Percentiles rank a stretch among this genome's conserved stretches.
Conservation (phyloP, 129 eudicot genomes). For the Centella asiatica region DNA sequence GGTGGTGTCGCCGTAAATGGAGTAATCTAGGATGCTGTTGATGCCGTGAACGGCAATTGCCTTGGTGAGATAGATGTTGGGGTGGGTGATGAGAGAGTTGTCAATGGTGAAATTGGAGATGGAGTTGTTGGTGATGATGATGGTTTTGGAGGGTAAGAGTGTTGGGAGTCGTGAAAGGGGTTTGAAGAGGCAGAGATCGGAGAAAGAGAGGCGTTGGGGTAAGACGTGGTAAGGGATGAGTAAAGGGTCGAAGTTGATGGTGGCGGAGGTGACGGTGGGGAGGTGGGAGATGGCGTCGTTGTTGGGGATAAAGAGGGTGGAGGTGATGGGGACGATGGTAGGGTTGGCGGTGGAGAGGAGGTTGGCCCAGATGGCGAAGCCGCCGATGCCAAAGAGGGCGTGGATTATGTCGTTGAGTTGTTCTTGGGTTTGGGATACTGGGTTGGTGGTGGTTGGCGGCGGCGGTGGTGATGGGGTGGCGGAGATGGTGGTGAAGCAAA, state of each 20-base stretch:
- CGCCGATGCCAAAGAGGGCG: constrained; percentile 48
- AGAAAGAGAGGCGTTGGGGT: constrained; percentile 58
- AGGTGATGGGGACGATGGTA: constrained; percentile 33
- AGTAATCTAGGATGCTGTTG: constrained; percentile 30
- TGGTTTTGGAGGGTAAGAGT: constrained; percentile 37
- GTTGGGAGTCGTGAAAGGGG: constrained; percentile 53
- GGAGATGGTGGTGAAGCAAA: constrained; percentile 14
- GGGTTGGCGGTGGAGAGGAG: constrained; percentile 32
- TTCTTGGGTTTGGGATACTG: too few species aligned
- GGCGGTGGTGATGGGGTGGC: constrained; percentile 21
- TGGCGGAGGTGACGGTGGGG: constrained; percentile 29
- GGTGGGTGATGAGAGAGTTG: constrained; percentile 36
- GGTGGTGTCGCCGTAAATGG: constrained; percentile 14
- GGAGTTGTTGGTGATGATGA: constrained; percentile 42
- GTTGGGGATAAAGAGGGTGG: constrained; percentile 54
- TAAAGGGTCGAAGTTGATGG: constrained; percentile 32
- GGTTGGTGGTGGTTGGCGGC: constrained; percentile 9
- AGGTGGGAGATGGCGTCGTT: constrained; percentile 31
- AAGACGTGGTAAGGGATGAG: constrained; percentile 57
- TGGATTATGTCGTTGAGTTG: constrained; percentile 50
- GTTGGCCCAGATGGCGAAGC: constrained; percentile 50
- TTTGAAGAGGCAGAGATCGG: constrained; percentile 32
- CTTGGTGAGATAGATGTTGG: constrained; percentile 35
- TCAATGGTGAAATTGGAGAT: constrained; percentile 42
- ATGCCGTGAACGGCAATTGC: constrained; percentile 49